Evolutionary conservation across 108 stramenopile species (phyloP), one percentile per base, ranked within the genome.

Genomic region (Chaetoceros muelleri): DNA sequence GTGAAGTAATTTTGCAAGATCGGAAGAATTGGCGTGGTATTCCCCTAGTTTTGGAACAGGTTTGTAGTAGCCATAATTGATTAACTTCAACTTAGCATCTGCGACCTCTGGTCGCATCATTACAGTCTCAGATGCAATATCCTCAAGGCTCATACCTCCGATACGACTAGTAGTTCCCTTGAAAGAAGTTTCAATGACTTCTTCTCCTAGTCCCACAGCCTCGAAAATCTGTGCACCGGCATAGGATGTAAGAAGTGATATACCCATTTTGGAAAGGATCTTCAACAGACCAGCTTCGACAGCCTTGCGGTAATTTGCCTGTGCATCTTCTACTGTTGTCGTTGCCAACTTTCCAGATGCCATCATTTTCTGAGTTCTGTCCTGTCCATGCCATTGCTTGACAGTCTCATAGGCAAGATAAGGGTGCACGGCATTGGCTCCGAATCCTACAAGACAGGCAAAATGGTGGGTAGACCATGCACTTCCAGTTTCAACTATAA

Each of bases 191-290:
- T 78, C 76, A 46, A 98, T 85, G 30, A 95, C 82, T 44, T 95
- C 93, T 40, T 85, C 79, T 16, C 81, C 76, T 34, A 98, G 70
- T 31, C 97, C 97, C 52, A 98, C 75, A 24, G 93, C 93, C 67
- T 98, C 97, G 53, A 98, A 98, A 52, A 96, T 94, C 76, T 96
- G 95, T 10, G 95, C 95, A 27, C 95, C 95, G 22, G 85, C 73
- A 65, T 96, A 96, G 1, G 89, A 91, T 21, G 93, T 76, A n/a
- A 96, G 76, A 8, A 94, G 69, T n/a, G 82, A 83, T 61, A 96
- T 96, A 47, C 95, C 95, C 80, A 96, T 96, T 74, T 96, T 96
- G 30, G 85, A 87, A 65, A 96, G 71, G 60, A 94, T 92, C 75
- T 96, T 96, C 52, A 96, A 73, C 30, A 98, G 61, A 51, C 97